phyloP scores from a whole-genome alignment of 139 green algal species.

The Chlorella sp. region DNA sequence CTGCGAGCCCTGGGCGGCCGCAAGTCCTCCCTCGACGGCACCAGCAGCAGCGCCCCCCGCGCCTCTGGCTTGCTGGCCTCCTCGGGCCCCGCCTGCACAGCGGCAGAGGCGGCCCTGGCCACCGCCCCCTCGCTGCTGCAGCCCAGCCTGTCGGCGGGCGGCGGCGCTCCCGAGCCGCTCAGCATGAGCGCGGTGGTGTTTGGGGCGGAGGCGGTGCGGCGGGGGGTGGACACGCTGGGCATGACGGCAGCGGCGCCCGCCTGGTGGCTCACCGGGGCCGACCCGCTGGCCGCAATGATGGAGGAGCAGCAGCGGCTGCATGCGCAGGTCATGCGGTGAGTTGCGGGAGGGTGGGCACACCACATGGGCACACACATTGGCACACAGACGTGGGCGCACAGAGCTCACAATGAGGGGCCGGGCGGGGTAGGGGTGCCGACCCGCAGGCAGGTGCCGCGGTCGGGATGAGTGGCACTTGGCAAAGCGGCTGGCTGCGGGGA shows the following conservation, averaged over 20 bases:
- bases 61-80: neutral
- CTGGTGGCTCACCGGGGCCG: slow-evolving; percentile 23
- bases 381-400: neutral
- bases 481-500: neutral
- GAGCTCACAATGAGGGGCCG: too few species aligned
- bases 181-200: slow-evolving; percentile 25
- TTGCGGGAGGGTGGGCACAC: neutral
- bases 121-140: neutral
- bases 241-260: neutral
- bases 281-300: slow-evolving; percentile 41
- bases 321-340: slow-evolving; percentile 2
- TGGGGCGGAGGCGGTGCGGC: slow-evolving; percentile 14
- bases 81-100: neutral
- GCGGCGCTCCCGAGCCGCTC: slow-evolving; percentile 17
- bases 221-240: slow-evolving; percentile 30
- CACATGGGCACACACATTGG: too few species aligned
- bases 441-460: too few species aligned
- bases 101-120: neutral
- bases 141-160: neutral
- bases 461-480: too few species aligned
- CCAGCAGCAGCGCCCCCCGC: neutral
- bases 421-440: too few species aligned
- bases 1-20: slow-evolving; percentile 3
- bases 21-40: neutral
- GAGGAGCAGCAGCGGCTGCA: slow-evolving; percentile 5